Evolutionary conservation across 129 eudicot genomes (phyloP), one percentile per base, ranked within the genome.

Genomic region (Apium graveolens): DNA sequence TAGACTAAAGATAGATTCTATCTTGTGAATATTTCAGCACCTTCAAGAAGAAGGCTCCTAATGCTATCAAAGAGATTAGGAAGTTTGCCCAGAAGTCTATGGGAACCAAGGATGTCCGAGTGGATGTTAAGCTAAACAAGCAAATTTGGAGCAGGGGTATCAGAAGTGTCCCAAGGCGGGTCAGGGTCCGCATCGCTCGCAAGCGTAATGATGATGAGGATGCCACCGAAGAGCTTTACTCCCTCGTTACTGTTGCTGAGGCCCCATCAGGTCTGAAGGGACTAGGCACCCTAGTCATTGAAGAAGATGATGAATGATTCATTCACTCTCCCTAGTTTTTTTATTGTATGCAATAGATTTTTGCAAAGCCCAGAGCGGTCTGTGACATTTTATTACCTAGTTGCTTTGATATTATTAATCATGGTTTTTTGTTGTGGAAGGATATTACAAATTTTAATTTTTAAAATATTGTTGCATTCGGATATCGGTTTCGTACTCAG

Each of bases 151-250:
- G 76, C 18, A 72, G 53, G 76, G 77, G 77, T 12, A 73, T 73
- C n/a, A 16, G 57, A 73, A 73, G 77, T 73, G 77, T 73, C 0
- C 77, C 60, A 73, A 73, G 77, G 41, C 3, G 57, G 57, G 57
- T 73, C 11, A 73, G 57, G 17, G 77, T 73, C 4, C 77, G 60
- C 4, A 73, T 73, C 27, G 77, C 77, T 14, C 77, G 57, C n/a
- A 73, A 44, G 26, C 38, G 77, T 1, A 86, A 86, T 32, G 89
- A 86, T 13, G 89, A 86, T 20, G 86, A 86, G 37, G 86, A 86
- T 74, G 89, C 89, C 7, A 86, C 83, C 72, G 89, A 86, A 38
- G 89, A 86, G 73, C 86, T 86, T 26, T 86, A 80, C 73, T 86
- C 89, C 17, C 82, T 83, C 34, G 89, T 86, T 16, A 86, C 85